Base-by-base conservation (phyloP, 2,329 filamentous ascomycete species). In the Apiospora koreana region DNA sequence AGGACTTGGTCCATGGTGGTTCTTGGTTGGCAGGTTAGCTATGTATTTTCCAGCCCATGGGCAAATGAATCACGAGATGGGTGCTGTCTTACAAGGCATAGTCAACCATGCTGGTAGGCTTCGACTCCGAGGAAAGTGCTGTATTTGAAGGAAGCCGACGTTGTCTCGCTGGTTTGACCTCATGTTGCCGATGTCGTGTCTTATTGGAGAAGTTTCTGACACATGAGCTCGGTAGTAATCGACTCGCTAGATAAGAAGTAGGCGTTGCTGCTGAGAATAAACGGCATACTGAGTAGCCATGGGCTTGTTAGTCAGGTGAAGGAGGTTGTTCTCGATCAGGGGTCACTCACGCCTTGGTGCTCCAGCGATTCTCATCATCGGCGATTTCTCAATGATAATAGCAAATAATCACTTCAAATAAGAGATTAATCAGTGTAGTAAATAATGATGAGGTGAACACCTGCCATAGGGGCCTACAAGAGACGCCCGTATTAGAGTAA, bases 1-100 rank as follows among this genome's bases (percentile, higher is more conserved):
- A 92, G 85, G 73, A 96, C 87, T 78, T 92, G 87, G 80, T 97
- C 93, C 78, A 94, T 87, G 3, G 92, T 92, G 68, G 93, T 94
- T 73, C 92, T 94, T 35, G 6, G 6, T 9, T 0, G 9, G 46
- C 1, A 1, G 7, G 18, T 58, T n/a, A 58, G 25, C 48, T 31
- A 12, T 7, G 9, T 7, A 2, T 12, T 12, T 42, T 12, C 12
- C 12, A 14, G 4, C 12, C 41, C 10, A 42, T 8, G 8, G 8
- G 9, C 9, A 4, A 42, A 42, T 9, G 12, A 42, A 16, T 87
- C 25, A 86, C 88, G 23, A 69, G 4, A 25, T 46, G 41, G 4
- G 35, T 14, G 42, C 35, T 35, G 48, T 16, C 71, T 70, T 46
- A 76, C 74, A 76, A 42, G 31, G 70, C 71, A 68, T 75, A 74